Percentiles rank a stretch among this genome's conserved stretches.
Conservation (phyloP, 2,329 filamentous ascomycete species). For the Coccinonectria pachysandricola region DNA sequence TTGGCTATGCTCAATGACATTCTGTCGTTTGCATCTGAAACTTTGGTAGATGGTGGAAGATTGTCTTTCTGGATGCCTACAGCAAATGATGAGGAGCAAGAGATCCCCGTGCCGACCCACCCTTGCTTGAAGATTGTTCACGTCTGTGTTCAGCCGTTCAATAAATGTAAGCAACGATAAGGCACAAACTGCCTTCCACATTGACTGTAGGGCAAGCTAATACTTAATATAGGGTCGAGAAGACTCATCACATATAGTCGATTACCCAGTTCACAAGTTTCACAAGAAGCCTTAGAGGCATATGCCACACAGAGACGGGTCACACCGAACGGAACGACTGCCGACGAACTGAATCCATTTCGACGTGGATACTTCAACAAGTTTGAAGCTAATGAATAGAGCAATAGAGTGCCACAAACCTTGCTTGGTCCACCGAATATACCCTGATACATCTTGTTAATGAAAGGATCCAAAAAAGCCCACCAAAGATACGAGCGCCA, state of each 20-base stretch:
- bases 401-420: slow-evolving; percentile 10
- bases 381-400: slow-evolving; percentile 32
- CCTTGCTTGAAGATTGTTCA: slow-evolving; percentile 62
- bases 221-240: slow-evolving; percentile 74
- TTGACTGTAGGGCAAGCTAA: no score
- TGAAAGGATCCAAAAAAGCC: slow-evolving; percentile 9
- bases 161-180: slow-evolving; percentile 58
- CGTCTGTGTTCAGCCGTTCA: slow-evolving; percentile 78
- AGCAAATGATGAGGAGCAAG: slow-evolving; percentile 65
- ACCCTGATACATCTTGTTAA: slow-evolving; percentile 13
- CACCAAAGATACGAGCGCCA: no score
- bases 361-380: slow-evolving; percentile 48
- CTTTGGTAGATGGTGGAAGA: slow-evolving; percentile 67
- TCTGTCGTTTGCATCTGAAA: slow-evolving; percentile 66
- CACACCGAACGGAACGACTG: slow-evolving; percentile 34
- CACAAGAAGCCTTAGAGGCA: slow-evolving; percentile 29
- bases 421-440: slow-evolving; percentile 14
- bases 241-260: slow-evolving; percentile 79
- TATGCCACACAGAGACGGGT: slow-evolving; percentile 22
- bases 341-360: slow-evolving; percentile 51
- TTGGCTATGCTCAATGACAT: slow-evolving; percentile 84
- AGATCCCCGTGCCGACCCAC: slow-evolving; percentile 68
- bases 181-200: neutral
- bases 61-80: slow-evolving; percentile 97
- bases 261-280: slow-evolving; percentile 48